These are phyloP conservation scores for Lavandula angustifolia DNA, from an alignment of 257 asterid genomes.

Conservation along the genomic window DNA sequence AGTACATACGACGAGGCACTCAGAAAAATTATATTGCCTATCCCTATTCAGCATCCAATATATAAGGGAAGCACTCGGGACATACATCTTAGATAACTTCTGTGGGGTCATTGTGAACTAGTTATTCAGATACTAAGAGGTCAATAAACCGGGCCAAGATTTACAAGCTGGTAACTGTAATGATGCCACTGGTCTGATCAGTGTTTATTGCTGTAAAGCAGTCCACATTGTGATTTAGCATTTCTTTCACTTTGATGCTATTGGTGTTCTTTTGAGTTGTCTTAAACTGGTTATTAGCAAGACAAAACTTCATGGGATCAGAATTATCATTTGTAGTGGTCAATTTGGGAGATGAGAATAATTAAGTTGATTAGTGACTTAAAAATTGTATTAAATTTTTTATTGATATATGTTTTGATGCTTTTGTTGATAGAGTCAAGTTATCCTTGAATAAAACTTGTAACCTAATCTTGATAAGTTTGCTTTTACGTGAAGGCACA, in stretches of 20 bases:
- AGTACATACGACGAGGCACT: not conserved
- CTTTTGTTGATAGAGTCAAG: conserved; percentile 11
- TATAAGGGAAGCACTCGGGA: not conserved
- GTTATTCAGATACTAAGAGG: too few relatives aligned
- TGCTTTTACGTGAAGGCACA: conserved; percentile 58
- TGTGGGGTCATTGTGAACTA: too few relatives aligned
- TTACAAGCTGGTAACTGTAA: not conserved
- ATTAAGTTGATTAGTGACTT: conserved; percentile 12
- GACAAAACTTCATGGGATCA: not conserved
- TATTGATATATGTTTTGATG: conserved; percentile 5
- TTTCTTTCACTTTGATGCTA: conserved; percentile 8
- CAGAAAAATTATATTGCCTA: not conserved
- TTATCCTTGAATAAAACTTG: not conserved
- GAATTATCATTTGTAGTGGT: conserved; percentile 7
- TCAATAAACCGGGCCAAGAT: not conserved
- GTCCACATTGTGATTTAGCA: not conserved
- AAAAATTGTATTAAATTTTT: conserved; percentile 9
- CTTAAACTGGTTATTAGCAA: not conserved
- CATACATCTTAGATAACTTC: not conserved
- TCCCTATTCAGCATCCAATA: not conserved
- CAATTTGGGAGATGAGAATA: conserved; percentile 18
- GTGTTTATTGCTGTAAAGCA: conserved; percentile 1
- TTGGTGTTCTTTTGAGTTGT: not conserved
- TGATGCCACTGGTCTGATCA: not conserved
- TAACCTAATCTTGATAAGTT: conserved; percentile 17